These are phyloP conservation scores for Strigomonas culicis DNA, from an alignment of 208 protist species.

Conservation along the genomic window DNA sequence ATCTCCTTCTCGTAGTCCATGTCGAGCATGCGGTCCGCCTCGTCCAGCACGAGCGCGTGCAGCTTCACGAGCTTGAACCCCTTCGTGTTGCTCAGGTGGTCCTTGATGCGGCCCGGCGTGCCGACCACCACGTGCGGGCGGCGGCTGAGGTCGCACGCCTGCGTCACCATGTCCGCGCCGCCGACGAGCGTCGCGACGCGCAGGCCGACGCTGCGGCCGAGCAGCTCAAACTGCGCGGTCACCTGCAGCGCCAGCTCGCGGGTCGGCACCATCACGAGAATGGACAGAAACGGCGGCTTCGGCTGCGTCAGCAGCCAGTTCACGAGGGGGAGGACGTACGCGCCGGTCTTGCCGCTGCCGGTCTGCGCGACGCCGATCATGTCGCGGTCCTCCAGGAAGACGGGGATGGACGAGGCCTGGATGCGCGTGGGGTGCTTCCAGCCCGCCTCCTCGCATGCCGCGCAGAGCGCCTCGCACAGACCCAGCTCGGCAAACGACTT, in stretches of 20 bases:
- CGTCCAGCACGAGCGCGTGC: conserved; percentile 97
- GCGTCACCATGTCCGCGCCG: conserved; percentile 93
- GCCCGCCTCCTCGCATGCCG: conserved; percentile 86
- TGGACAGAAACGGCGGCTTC: conserved; percentile 89
- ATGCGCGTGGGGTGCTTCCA: conserved; percentile 95
- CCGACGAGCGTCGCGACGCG: conserved; percentile 91
- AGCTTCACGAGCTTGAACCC: conserved; percentile 96
- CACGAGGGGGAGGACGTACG: conserved; percentile 99
- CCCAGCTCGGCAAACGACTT: conserved; percentile 88
- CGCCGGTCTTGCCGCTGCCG: conserved; percentile 98
- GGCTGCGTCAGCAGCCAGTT: conserved; percentile 93
- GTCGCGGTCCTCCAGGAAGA: conserved; percentile 86
- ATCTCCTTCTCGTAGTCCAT: conserved; percentile 99
- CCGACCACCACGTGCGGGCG: conserved; percentile 97
- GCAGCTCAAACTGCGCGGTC: conserved; percentile 89
- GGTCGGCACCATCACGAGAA: conserved; percentile 96
- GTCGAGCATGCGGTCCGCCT: conserved; percentile 98
- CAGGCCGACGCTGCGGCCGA: conserved; percentile 89
- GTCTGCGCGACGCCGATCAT: conserved; percentile 99
- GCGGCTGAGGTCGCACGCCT: conserved; percentile 93
- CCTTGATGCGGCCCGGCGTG: conserved; percentile 97
- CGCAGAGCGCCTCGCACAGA: conserved; percentile 88
- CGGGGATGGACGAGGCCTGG: conserved; percentile 93
- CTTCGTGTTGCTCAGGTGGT: conserved; percentile 98
- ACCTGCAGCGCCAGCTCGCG: conserved; percentile 99